Percentiles rank a stretch among this genome's conserved stretches.
phyloP scores from a whole-genome alignment of 768 basidiomycete species.

The Suillus luteus region DNA sequence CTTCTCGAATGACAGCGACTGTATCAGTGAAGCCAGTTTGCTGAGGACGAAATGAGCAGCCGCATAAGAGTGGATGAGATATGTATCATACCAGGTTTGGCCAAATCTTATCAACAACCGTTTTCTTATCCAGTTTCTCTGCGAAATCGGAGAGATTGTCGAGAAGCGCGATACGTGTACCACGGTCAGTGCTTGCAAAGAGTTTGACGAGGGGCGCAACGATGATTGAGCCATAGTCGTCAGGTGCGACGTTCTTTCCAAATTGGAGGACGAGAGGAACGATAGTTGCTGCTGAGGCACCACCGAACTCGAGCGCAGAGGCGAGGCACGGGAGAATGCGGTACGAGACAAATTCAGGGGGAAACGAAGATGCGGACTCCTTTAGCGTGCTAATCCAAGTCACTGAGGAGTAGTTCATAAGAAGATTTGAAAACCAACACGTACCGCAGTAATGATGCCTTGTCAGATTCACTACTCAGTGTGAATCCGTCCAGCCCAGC shows the following conservation, averaged over 20 bases:
- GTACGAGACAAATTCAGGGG: constrained; percentile 80
- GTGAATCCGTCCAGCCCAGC: constrained; percentile 84
- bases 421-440: constrained; percentile 8
- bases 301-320: constrained; percentile 76
- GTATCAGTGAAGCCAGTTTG: constrained; percentile 97
- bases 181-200: constrained; percentile 88
- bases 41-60: constrained; percentile 39
- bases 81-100: constrained; percentile 73
- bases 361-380: constrained; percentile 79
- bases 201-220: constrained; percentile 81
- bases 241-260: constrained; percentile 66
- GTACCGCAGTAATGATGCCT: constrained; percentile 68
- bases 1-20: constrained; percentile 91
- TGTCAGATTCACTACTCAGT: constrained; percentile 80
- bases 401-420: background rate
- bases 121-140: constrained; percentile 84
- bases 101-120: constrained; percentile 87
- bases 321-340: constrained; percentile 88
- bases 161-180: constrained; percentile 90
- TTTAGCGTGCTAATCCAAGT: constrained; percentile 63
- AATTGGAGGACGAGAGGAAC: constrained; percentile 85
- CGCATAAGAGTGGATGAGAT: background rate
- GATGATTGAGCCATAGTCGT: constrained; percentile 70
- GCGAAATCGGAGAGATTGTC: constrained; percentile 83
- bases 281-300: constrained; percentile 72